Evolutionary conservation across 1,284 basidiomycete genomes (phyloP).

Genomic region (Grifola frondosa): DNA sequence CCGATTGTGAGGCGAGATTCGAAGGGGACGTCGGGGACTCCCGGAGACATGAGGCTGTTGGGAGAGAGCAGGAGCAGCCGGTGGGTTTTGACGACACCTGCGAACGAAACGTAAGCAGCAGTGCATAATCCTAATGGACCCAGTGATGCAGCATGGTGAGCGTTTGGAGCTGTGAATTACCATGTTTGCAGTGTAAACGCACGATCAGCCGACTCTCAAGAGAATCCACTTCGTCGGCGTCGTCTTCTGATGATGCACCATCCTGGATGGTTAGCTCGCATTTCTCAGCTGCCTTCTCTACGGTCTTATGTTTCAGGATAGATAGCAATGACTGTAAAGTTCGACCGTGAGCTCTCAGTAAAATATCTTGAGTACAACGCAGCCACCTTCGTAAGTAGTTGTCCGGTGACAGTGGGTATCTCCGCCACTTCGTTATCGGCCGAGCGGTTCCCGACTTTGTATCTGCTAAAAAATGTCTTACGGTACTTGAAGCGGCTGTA

Average conservation of each 20-base stretch:
- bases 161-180: conserved; percentile 39
- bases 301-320: conserved; percentile 67
- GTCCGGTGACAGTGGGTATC: conserved; percentile 41
- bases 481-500: conserved; percentile 77
- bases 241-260: conserved; percentile 36
- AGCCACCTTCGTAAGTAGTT: conserved; percentile 65
- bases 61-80: conserved; percentile 60
- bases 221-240: conserved; percentile 54
- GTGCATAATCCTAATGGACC: too few relatives aligned
- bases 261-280: conserved; percentile 73
- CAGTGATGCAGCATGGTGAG: too few relatives aligned
- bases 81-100: conserved; percentile 80
- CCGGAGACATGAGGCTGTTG: conserved; percentile 59
- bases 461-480: conserved; percentile 68
- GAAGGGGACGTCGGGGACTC: conserved; percentile 48
- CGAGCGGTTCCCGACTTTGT: conserved; percentile 40
- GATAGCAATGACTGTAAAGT: conserved; percentile 60
- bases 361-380: not conserved
- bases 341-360: conserved; percentile 3
- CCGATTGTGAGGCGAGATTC: conserved; percentile 71
- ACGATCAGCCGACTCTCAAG: conserved; percentile 71
- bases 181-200: conserved; percentile 77
- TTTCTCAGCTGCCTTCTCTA: conserved; percentile 72
- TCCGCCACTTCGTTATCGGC: conserved; percentile 19
- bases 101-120: conserved; percentile 1